Base-by-base conservation (phyloP, 139 green algal species). In the Chlamydomonas sp. region DNA sequence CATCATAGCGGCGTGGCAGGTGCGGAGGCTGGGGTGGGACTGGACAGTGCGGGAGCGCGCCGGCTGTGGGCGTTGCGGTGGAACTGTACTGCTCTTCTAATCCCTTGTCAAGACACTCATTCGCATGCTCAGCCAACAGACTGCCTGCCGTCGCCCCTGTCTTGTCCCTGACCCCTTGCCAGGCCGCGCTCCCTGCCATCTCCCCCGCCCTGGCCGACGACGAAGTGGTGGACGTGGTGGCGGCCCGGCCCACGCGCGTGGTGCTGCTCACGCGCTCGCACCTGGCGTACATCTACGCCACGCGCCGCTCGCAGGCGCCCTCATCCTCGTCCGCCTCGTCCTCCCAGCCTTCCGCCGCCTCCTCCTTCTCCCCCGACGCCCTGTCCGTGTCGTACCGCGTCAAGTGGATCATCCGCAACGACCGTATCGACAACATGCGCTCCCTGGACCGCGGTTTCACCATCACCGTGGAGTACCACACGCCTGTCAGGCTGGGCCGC, bases 211-310 rank as follows among this genome's bases (percentile, higher is more conserved):
- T 98, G 89, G 90, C 75, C 49, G 91, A 81, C 3, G 93, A 95
- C 68, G 77, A 60, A 58, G 92, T 95, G 78, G 66, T 95, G 79
- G 94, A 98, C 71, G 95, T 98, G 81, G 63, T 98, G 78, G 91
- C 92, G 57, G 90, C 93, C 8, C 90, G 92, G 2, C 69, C 80
- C 31, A 91, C 86, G 2, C 93, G 96, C 58, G 91, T 97, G 49
- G 84, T 98, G 85, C 89, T 98, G 86, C 90, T 98, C 62, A 97
- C 95, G 6, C 83, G 93, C 82, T 80, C 57, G 1, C 95, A 98
- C 85, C 80, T 98, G 20, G 92, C 92, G 12, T 97, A 97, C 91
- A 80, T 98, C n/a, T 83, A 91, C 61, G 92, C 90, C 17, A 76
- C 83, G 59, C 80, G 84, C 6, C 84, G 88, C 67, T 18, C n/a